Percentiles rank a stretch among this genome's conserved stretches.
Evolutionary conservation across 805 yeast species (phyloP).

Genomic region (Metschnikowia drakensbergensis): DNA sequence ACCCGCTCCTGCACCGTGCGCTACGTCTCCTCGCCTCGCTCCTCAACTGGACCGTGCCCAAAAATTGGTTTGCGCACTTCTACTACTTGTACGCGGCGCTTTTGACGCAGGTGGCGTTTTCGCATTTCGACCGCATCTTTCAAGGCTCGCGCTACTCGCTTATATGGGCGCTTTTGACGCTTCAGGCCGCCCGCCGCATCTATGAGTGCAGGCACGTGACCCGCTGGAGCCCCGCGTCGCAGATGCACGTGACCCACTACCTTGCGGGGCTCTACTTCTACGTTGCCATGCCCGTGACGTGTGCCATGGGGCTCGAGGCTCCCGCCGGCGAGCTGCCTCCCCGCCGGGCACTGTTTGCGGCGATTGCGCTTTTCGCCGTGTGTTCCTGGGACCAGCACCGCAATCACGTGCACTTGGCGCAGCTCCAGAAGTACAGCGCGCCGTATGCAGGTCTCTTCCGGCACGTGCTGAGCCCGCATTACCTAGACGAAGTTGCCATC

Average conservation of each 20-base stretch:
- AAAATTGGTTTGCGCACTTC: slow-evolving; percentile 59
- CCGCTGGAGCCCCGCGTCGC: slow-evolving; percentile 44
- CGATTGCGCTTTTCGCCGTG: slow-evolving; percentile 21
- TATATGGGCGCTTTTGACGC: slow-evolving; percentile 22
- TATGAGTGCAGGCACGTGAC: slow-evolving; percentile 52
- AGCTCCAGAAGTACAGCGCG: slow-evolving; percentile 49
- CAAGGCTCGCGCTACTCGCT: slow-evolving; percentile 18
- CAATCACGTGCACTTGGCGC: slow-evolving; percentile 50
- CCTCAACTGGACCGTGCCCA: slow-evolving; percentile 50
- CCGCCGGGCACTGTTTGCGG: neutral
- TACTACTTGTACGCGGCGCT: slow-evolving; percentile 43
- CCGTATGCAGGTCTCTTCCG: slow-evolving; percentile 53
- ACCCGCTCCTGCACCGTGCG: neutral
- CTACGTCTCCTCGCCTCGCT: neutral
- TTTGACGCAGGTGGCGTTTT: slow-evolving; percentile 18
- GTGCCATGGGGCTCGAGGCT: slow-evolving; percentile 5
- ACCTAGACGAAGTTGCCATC: slow-evolving; percentile 59
- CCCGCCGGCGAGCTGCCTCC: neutral
- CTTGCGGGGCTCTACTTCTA: slow-evolving; percentile 62
- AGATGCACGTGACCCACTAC: slow-evolving; percentile 66
- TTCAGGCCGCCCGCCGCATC: slow-evolving; percentile 55
- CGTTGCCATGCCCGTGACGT: slow-evolving; percentile 41
- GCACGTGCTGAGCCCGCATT: slow-evolving; percentile 61
- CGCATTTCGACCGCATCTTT: slow-evolving; percentile 12
- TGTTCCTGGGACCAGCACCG: slow-evolving; percentile 50